A percentile compares a stretch with the other conserved stretches of the same genome.
phyloP scores from a whole-genome alignment of 768 basidiomycete species.

The Naematelia encephala region DNA sequence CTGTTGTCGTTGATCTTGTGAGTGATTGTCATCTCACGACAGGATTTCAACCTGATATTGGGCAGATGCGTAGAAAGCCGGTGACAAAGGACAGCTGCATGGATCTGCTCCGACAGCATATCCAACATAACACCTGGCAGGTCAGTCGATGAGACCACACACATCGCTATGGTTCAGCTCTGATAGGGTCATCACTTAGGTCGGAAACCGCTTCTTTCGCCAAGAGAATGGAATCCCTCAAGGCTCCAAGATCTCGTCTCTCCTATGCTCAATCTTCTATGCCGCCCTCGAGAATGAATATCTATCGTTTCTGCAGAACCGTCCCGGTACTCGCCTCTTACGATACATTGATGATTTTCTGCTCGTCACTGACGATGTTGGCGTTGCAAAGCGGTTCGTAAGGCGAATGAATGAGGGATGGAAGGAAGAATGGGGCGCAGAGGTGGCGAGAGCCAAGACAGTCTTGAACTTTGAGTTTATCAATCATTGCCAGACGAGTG shows the following conservation, averaged over 20 bases:
- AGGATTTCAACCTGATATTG: not conserved
- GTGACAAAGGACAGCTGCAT: slow-evolving; percentile 63
- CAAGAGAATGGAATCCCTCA: slow-evolving; percentile 96
- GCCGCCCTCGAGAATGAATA: slow-evolving; percentile 73
- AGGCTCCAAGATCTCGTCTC: slow-evolving; percentile 87
- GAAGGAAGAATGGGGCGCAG: slow-evolving; percentile 83
- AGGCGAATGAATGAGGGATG: slow-evolving; percentile 76
- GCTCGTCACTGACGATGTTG: slow-evolving; percentile 67
- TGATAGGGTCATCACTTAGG: slow-evolving; percentile 13
- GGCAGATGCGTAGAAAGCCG: slow-evolving; percentile 59
- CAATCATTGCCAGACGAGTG: slow-evolving; percentile 11
- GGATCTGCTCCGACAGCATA: slow-evolving; percentile 77
- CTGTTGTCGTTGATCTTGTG: slow-evolving; percentile 83
- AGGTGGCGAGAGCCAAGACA: slow-evolving; percentile 83
- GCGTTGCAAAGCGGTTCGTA: slow-evolving; percentile 67
- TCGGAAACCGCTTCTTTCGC: slow-evolving; percentile 53
- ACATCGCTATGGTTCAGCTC: not conserved
- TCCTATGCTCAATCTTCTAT: slow-evolving; percentile 94
- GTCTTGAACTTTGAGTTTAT: slow-evolving; percentile 68
- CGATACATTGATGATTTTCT: slow-evolving; percentile 94
- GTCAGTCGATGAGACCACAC: slow-evolving; percentile 51
- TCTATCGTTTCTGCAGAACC: slow-evolving; percentile 54
- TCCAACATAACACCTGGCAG: slow-evolving; percentile 88
- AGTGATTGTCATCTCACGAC: slow-evolving; percentile 4
- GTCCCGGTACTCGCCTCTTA: slow-evolving; percentile 62